phyloP scores from a whole-genome alignment of 202 grass and related monocot species.

The Carex sylvatica region DNA sequence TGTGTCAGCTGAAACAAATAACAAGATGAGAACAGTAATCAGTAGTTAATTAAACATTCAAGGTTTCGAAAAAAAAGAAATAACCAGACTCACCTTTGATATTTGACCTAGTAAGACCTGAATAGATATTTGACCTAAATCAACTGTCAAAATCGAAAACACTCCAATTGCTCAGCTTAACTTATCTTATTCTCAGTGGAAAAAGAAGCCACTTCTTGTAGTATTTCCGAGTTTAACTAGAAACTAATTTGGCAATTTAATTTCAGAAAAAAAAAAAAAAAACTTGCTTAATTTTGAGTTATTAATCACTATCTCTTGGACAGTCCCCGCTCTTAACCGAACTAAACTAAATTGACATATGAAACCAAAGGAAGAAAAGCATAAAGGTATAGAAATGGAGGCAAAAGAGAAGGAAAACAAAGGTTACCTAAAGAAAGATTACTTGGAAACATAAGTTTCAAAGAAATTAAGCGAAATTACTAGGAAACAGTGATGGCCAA shows the following conservation, averaged over 20 bases:
- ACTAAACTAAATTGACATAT: not conserved
- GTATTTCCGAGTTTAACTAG: not conserved
- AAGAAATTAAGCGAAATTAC: not conserved
- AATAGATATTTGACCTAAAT: not conserved
- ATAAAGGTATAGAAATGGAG: not conserved
- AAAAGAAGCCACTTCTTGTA: not conserved
- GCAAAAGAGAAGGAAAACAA: not conserved
- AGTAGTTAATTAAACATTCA: not conserved
- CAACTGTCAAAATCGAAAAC: not conserved
- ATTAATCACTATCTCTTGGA: not conserved
- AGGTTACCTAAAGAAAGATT: not conserved
- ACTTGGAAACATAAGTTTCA: not conserved
- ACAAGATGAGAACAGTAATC: not conserved
- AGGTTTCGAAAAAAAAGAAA: not conserved
- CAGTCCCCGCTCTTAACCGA: not conserved
- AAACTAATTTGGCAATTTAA: not conserved
- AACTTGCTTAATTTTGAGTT: not conserved
- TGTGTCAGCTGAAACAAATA: constrained; percentile 12
- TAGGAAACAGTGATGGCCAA: not conserved
- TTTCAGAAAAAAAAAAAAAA: not conserved
- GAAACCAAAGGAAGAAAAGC: not conserved
- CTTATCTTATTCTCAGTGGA: not conserved
- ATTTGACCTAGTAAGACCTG: not conserved
- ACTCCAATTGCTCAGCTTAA: not conserved
- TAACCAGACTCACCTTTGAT: not conserved